phyloP scores from a whole-genome alignment of 495 filamentous ascomycete genomes.

The Neurospora sp. region DNA sequence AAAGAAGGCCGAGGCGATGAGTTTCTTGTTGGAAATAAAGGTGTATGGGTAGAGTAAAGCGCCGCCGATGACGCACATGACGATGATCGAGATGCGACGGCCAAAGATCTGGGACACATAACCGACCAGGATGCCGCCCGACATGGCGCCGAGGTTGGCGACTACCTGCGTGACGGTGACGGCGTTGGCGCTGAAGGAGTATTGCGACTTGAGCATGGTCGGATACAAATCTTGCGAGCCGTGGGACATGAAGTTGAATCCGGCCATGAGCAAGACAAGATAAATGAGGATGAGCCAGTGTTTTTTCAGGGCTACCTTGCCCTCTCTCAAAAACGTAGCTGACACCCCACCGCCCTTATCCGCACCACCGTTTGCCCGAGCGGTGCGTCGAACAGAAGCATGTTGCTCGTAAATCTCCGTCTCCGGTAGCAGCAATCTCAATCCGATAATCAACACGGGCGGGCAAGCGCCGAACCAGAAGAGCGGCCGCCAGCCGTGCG shows the following conservation, averaged over 20 bases:
- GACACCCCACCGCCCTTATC: conserved; percentile 14
- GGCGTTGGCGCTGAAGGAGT: conserved; percentile 55
- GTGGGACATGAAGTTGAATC: conserved; percentile 92
- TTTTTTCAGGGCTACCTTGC: conserved; percentile 60
- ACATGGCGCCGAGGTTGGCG: conserved; percentile 72
- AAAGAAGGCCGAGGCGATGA: conserved; percentile 78
- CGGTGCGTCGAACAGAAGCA: conserved; percentile 41
- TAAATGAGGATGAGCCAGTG: conserved; percentile 77
- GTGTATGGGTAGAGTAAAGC: conserved; percentile 76
- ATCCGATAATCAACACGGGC: conserved; percentile 70
- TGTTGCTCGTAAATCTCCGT: conserved; percentile 58
- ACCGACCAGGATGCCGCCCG: conserved; percentile 65
- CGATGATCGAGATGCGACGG: conserved; percentile 69
- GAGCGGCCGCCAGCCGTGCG: conserved; percentile 68
- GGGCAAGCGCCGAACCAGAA: conserved; percentile 81
- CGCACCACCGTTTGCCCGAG: conserved; percentile 13
- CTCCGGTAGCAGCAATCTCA: conserved; percentile 68
- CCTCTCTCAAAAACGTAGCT: conserved; percentile 61
- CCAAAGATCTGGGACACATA: conserved; percentile 76
- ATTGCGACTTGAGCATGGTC: conserved; percentile 72
- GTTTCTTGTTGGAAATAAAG: conserved; percentile 35
- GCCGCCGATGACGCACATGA: conserved; percentile 65
- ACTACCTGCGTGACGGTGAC: conserved; percentile 81
- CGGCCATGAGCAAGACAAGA: conserved; percentile 76
- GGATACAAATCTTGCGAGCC: conserved; percentile 90